A percentile compares a stretch with the other conserved stretches of the same genome.
These are phyloP conservation scores for Candida sanyiensis DNA, from an alignment of 805 yeast species.

Conservation along the genomic window DNA sequence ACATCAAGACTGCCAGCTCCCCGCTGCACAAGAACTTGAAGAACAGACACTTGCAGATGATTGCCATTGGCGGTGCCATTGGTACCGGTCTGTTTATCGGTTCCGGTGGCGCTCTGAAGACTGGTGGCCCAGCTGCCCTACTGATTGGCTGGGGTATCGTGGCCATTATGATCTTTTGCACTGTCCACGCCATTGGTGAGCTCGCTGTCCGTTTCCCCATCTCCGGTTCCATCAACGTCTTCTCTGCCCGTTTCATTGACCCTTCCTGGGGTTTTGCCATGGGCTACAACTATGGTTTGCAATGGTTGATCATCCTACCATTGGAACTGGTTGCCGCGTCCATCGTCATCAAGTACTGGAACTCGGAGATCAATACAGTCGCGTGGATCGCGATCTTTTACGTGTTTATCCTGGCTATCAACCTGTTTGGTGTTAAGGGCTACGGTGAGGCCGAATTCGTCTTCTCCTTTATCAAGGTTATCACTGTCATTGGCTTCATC, in stretches of 20 bases:
- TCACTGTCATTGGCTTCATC: conserved; percentile 60
- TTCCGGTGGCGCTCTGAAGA: conserved; percentile 52
- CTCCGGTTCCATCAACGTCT: conserved; percentile 58
- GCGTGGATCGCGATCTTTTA: conserved; percentile 48
- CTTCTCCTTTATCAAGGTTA: conserved; percentile 63
- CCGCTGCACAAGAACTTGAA: conserved; percentile 32
- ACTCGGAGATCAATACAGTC: conserved; percentile 36
- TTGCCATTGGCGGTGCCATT: conserved; percentile 78
- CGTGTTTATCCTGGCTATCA: conserved; percentile 38
- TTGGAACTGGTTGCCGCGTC: conserved; percentile 49
- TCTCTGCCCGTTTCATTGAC: conserved; percentile 51
- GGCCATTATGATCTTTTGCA: conserved; percentile 42
- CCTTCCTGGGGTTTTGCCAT: conserved; percentile 56
- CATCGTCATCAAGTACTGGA: conserved; percentile 49
- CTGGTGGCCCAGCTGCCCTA: conserved; percentile 55
- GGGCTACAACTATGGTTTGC: conserved; percentile 52
- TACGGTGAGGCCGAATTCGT: conserved; percentile 50
- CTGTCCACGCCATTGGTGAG: conserved; percentile 54
- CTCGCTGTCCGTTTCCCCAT: conserved; percentile 62
- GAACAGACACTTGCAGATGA: conserved; percentile 64
- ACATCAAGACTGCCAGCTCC: conserved; percentile 20
- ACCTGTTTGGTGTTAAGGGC: conserved; percentile 47
- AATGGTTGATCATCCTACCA: conserved; percentile 46
- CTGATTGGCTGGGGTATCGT: conserved; percentile 42
- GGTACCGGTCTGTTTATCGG: conserved; percentile 82